Conservation (phyloP, 2,329 filamentous ascomycete genomes). For the Hymenoscyphus fraxineus region DNA sequence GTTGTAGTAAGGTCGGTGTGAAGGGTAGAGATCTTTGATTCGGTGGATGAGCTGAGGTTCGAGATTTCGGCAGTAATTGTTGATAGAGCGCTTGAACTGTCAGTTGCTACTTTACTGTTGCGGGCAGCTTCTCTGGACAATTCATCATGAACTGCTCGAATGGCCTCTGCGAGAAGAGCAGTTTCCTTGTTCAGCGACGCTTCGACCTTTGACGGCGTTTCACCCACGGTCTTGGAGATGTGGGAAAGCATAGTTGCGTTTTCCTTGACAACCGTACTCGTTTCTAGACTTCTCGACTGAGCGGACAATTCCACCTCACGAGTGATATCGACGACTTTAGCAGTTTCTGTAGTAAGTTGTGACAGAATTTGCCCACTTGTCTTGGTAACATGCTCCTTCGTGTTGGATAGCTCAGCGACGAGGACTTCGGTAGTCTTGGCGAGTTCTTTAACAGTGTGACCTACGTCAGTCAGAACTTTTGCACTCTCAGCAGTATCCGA, state of each 20-base stretch:
- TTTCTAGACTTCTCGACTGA: background rate
- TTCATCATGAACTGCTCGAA: background rate
- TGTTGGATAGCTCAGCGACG: background rate
- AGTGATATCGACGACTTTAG: background rate
- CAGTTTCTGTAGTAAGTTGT: background rate
- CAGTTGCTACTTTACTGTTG: background rate
- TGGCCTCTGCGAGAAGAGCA: background rate
- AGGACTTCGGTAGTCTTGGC: background rate
- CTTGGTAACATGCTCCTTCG: slow-evolving; percentile 1
- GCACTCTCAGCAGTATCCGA: slow-evolving; percentile 9
- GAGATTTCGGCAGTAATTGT: background rate
- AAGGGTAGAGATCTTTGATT: slow-evolving; percentile 1
- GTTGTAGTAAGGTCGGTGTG: background rate
- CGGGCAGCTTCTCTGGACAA: background rate
- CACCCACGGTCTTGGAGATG: background rate
- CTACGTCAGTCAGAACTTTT: slow-evolving; percentile 4
- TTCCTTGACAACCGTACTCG: background rate
- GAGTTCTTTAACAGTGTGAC: background rate
- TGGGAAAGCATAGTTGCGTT: slow-evolving; percentile 3
- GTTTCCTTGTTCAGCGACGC: background rate
- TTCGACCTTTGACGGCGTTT: background rate
- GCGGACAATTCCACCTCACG: background rate
- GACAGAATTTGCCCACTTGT: background rate
- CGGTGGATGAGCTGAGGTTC: background rate
- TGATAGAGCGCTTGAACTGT: background rate